Conservation (phyloP, 768 basidiomycete genomes). For the Boletus tomentosulus region DNA sequence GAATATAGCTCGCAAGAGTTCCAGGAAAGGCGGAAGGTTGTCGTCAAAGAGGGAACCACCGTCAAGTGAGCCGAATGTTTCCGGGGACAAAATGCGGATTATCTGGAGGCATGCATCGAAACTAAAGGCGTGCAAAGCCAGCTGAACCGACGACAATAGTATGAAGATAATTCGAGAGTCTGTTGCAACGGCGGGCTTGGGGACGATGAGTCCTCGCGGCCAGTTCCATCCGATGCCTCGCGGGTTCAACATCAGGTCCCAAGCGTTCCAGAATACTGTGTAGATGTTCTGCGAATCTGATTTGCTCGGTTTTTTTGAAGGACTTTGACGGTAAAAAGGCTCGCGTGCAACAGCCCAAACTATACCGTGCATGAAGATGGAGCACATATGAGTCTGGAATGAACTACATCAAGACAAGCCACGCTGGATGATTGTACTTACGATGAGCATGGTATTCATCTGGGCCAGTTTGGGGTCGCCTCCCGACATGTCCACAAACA, state of each 20-base stretch:
- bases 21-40: constrained; percentile 28
- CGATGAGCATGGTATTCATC: constrained; percentile 13
- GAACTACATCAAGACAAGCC: neutral
- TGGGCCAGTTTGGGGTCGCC: constrained; percentile 11
- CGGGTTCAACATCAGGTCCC: constrained; percentile 16
- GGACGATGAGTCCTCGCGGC: constrained; percentile 9
- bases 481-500: constrained; percentile 21
- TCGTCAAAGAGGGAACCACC: constrained; percentile 38
- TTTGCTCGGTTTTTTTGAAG: neutral
- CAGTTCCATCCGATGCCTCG: constrained; percentile 30
- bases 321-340: constrained; percentile 9
- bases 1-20: constrained; percentile 37
- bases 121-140: constrained; percentile 5
- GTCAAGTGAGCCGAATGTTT: constrained; percentile 30
- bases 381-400: constrained; percentile 13
- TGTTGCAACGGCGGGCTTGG: constrained; percentile 12
- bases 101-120: constrained; percentile 12
- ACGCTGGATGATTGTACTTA: constrained; percentile 4
- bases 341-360: constrained; percentile 17
- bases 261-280: constrained; percentile 22
- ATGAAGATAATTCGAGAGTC: constrained; percentile 18
- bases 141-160: constrained; percentile 1
- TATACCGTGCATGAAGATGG: constrained; percentile 9
- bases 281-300: neutral
- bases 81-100: constrained; percentile 32